A percentile compares a stretch with the other conserved stretches of the same genome.
Conservation (phyloP, 352 stramenopile species). For the Pythium apleroticum region DNA sequence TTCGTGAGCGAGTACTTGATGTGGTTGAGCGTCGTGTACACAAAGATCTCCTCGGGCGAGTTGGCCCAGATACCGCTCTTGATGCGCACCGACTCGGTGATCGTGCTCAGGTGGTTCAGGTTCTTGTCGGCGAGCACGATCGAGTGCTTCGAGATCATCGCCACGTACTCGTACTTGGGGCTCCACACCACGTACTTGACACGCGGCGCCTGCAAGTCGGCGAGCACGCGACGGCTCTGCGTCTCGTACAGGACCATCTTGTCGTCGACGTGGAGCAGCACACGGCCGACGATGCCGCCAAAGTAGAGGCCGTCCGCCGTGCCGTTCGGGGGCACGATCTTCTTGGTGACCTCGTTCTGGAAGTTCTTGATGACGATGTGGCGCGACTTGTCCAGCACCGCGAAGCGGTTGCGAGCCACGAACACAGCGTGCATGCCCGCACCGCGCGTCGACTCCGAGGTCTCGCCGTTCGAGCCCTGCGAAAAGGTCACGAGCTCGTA, state of each 20-base stretch:
- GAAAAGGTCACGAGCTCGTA: conserved; percentile 98
- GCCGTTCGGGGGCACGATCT: conserved; percentile 94
- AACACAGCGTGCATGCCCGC: conserved; percentile 96
- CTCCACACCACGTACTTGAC: conserved; percentile 99
- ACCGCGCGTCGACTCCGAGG: conserved; percentile 93
- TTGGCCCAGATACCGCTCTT: conserved; percentile 95
- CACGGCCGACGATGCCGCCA: conserved; percentile 94
- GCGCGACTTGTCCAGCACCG: conserved; percentile 95
- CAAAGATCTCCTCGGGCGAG: conserved; percentile 91
- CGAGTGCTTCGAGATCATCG: conserved; percentile 97
- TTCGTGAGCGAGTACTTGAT: conserved; percentile 93
- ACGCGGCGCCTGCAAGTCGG: conserved; percentile 94
- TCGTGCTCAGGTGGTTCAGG: conserved; percentile 96
- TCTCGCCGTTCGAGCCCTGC: conserved; percentile 69
- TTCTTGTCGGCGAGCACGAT: conserved; percentile 97
- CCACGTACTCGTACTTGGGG: conserved; percentile 95
- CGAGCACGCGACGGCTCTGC: conserved; percentile 94
- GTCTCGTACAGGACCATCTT: conserved; percentile 99
- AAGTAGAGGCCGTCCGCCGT: conserved; percentile 96
- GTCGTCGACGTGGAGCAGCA: conserved; percentile 97
- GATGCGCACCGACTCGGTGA: conserved; percentile 96
- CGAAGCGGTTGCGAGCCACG: conserved; percentile 97
- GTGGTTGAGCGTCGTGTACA: conserved; percentile 98
- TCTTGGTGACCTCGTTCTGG: conserved; percentile 98
- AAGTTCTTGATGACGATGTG: conserved; percentile 99